Conservation (phyloP, 345 rosid genomes). For the Jatropha curcas region DNA sequence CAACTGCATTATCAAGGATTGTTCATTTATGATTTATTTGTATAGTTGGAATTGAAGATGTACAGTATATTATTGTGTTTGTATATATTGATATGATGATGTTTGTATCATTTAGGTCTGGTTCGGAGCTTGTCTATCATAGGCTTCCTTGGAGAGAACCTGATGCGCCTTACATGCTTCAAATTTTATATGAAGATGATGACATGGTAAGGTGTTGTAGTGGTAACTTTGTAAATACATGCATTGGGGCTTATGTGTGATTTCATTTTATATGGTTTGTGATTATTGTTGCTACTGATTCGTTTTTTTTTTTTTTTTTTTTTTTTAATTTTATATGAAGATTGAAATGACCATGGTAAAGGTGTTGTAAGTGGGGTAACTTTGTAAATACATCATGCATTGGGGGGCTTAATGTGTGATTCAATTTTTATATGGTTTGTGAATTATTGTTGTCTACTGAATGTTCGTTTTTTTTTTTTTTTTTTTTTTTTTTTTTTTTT, state of each 20-base stretch:
- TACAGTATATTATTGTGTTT: constrained; percentile 1
- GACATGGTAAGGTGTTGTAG: constrained; percentile 50
- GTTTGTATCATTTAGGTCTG: constrained; percentile 39
- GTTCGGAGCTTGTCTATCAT: constrained; percentile 63
- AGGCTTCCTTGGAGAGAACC: constrained; percentile 96
- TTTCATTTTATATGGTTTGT: not conserved
- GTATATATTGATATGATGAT: not conserved
- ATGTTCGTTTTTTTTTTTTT: too few species aligned
- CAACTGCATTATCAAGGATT: not conserved
- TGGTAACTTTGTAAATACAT: not conserved
- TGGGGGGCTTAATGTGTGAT: too few species aligned
- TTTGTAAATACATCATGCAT: too few species aligned
- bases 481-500: too few species aligned
- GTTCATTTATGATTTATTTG: not conserved
- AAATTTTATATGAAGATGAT: constrained; percentile 68
- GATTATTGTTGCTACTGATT: not conserved
- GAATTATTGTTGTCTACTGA: too few species aligned
- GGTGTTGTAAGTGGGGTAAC: too few species aligned
- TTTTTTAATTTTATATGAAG: too few species aligned
- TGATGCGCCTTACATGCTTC: constrained; percentile 54
- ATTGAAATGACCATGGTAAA: too few species aligned
- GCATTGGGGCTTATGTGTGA: not conserved
- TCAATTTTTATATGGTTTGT: too few species aligned
- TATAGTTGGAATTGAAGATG: not conserved
- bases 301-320: too few species aligned